phyloP scores from a whole-genome alignment of 1,284 basidiomycete genomes.

The Apiotrichum gamsii region DNA sequence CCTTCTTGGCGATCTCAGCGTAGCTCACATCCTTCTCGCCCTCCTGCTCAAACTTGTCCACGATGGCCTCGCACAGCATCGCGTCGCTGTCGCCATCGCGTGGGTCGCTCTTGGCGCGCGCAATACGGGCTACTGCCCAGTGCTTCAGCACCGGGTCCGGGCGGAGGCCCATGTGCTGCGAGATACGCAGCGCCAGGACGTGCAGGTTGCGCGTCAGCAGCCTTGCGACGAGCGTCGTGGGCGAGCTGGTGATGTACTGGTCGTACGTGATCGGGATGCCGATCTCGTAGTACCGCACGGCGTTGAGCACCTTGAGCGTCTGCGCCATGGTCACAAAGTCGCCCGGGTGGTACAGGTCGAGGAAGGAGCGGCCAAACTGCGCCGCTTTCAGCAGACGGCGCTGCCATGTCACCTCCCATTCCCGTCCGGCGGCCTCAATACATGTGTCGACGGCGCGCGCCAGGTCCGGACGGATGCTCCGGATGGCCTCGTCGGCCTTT shows the following conservation, averaged over 20 bases:
- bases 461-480: slow-evolving; percentile 78
- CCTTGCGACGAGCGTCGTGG: slow-evolving; percentile 70
- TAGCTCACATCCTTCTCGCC: slow-evolving; percentile 63
- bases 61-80: slow-evolving; percentile 71
- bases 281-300: slow-evolving; percentile 81
- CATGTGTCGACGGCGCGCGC: slow-evolving; percentile 84
- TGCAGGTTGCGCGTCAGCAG: slow-evolving; percentile 84
- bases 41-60: slow-evolving; percentile 71
- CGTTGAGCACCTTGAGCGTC: slow-evolving; percentile 89
- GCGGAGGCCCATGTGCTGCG: slow-evolving; percentile 71
- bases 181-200: slow-evolving; percentile 85
- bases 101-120: slow-evolving; percentile 57
- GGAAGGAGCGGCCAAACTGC: slow-evolving; percentile 86
- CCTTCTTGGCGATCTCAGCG: slow-evolving; percentile 87
- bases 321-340: slow-evolving; percentile 89
- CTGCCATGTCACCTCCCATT: slow-evolving; percentile 89
- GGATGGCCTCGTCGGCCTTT: slow-evolving; percentile 87
- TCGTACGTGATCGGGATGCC: slow-evolving; percentile 89
- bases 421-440: slow-evolving; percentile 85
- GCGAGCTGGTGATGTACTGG: slow-evolving; percentile 74
- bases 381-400: slow-evolving; percentile 80
- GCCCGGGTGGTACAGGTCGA: slow-evolving; percentile 85
- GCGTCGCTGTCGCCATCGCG: slow-evolving; percentile 59
- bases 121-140: slow-evolving; percentile 91
- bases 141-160: slow-evolving; percentile 85